Base-by-base conservation (phyloP, 2,329 filamentous ascomycete species). In the Pseudocercospora ulei region DNA sequence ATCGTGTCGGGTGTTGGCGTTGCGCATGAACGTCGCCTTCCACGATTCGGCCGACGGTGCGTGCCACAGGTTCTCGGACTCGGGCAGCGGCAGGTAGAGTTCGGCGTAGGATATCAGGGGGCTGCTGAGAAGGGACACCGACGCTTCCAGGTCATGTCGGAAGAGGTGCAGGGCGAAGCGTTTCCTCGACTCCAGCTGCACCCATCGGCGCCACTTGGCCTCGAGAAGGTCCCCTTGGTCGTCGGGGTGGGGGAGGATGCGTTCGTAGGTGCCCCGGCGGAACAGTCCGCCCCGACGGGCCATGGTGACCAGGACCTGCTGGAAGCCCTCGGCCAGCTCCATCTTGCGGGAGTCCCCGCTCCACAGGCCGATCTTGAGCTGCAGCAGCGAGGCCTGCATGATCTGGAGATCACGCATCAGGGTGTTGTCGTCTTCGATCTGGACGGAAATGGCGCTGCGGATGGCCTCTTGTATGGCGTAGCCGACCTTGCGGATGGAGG, bases 21-120 rank as follows among this genome's bases (percentile, higher is more conserved):
- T 56, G 24, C 52, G 53, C 51, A 80, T 59, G 46, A 75, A 80
- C 1, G 69, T 62, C 5, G 63, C 56, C 55, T 80, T 81, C 79
- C 81, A 85, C 44, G 76, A 71, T 11, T 63, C 54, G 1, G 80
- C 76, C 0, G 70, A 70, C 18, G 69, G 68, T 1, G 80, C 79
- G 31, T 73, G 68, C 80, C 80, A 86, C 1, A 85, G 57, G 7
- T 71, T 66, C 38, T 70, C 67, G 0, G 73, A 64, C 43, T 72
- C 72, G 0, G 80, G 80, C 0, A 85, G 58, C 1, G 78, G 77
- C 2, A 83, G 61, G 3, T 73, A 73, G 33, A 84, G 62, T 51
- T 84, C 80, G 0, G 76, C 69, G 51, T 82, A 84, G 0, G 78
- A 80, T 47, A 83, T 73, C 12, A 75, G 63, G 0, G 78, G 76